A percentile compares a stretch with the other conserved stretches of the same genome.
Evolutionary conservation across 176 grass and related monocot genomes (phyloP).

Genomic region (Eleusine coracana): DNA sequence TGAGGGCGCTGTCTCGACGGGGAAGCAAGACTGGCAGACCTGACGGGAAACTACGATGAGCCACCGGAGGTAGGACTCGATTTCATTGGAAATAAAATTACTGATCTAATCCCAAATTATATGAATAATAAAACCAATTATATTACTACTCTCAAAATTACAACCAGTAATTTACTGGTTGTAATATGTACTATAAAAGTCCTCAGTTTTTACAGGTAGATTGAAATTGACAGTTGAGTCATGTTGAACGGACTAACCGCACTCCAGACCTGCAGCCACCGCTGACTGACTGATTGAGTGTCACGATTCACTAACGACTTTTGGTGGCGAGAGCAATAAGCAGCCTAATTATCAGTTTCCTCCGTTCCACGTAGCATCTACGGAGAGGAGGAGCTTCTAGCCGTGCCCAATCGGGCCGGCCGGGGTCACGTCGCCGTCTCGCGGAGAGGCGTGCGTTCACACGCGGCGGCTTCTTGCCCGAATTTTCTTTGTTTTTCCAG

Average conservation of each 20-base stretch:
- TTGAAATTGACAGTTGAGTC: not conserved
- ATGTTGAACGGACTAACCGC: not conserved
- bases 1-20: too few species aligned
- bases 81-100: too few species aligned
- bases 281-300: not conserved
- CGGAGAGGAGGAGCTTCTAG: too few species aligned
- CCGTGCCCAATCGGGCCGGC: not conserved
- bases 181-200: too few species aligned
- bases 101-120: too few species aligned
- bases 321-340: not conserved
- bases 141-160: too few species aligned
- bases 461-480: not conserved
- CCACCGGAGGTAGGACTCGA: too few species aligned
- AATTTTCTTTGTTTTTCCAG: not conserved
- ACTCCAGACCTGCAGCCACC: not conserved
- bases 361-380: not conserved
- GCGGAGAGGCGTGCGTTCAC: slow-evolving; percentile 35
- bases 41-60: too few species aligned
- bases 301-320: not conserved
- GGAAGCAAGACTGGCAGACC: too few species aligned
- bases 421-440: not conserved
- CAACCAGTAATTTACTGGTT: too few species aligned
- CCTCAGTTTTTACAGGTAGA: not conserved
- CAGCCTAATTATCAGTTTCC: not conserved
- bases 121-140: too few species aligned